phyloP scores from a whole-genome alignment of 179 eudicot species.

The Sideroxylon spinosum region DNA sequence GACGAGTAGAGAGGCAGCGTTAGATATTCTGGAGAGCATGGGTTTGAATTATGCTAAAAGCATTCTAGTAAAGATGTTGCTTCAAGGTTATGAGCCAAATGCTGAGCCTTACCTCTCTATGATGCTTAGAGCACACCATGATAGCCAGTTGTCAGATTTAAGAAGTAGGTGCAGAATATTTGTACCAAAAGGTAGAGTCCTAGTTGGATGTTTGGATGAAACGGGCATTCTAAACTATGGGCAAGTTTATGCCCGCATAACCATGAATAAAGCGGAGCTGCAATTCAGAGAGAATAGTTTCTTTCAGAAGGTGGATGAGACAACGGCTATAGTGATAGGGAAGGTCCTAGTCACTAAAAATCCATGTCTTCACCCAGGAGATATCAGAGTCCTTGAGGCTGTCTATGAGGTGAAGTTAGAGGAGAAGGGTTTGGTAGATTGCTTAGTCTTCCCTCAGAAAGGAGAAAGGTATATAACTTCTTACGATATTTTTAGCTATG shows the following conservation, averaged over 20 bases:
- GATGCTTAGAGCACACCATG: conserved; percentile 78
- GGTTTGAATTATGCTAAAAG: conserved; percentile 44
- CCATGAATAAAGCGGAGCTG: conserved; percentile 59
- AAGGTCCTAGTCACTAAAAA: conserved; percentile 89
- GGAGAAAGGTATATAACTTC: neutral
- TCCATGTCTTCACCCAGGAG: conserved; percentile 97
- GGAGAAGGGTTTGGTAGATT: conserved; percentile 63
- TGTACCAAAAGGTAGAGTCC: conserved; percentile 11
- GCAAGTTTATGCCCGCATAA: conserved; percentile 71
- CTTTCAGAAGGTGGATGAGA: conserved; percentile 64
- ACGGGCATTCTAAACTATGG: conserved; percentile 70
- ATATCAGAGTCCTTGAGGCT: conserved; percentile 90
- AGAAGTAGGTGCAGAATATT: conserved; percentile 15
- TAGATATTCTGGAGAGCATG: conserved; percentile 63
- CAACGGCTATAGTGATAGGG: conserved; percentile 57
- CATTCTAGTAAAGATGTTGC: conserved; percentile 60
- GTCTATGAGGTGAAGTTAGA: conserved; percentile 64
- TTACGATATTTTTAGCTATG: neutral
- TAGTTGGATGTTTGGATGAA: conserved; percentile 88
- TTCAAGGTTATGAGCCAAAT: conserved; percentile 74
- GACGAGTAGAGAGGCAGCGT: conserved; percentile 51
- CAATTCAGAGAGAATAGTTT: conserved; percentile 34
- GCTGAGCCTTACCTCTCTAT: conserved; percentile 75
- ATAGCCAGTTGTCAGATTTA: conserved; percentile 65
- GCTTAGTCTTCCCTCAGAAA: conserved; percentile 35